Evolutionary conservation across 176 grass and related monocot species (phyloP).

Genomic region (Aechmea fasciata): DNA sequence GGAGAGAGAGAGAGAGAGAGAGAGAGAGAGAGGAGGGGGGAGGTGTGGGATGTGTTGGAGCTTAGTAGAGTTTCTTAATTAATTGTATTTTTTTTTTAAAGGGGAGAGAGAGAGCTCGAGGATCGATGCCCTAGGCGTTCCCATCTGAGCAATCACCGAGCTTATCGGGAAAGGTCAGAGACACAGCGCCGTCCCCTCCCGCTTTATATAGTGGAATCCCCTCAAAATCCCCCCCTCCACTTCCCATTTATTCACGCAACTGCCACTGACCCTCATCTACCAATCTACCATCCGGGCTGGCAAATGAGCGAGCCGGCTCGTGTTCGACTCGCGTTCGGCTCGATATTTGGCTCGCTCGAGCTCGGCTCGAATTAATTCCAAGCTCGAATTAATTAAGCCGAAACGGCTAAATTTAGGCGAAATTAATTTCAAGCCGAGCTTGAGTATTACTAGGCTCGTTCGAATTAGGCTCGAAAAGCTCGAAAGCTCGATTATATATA

Average conservation of each 20-base stretch:
- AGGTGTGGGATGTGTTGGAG: background rate
- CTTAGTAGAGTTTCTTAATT: slow-evolving; percentile 7
- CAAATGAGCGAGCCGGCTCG: no score
- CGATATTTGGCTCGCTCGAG: no score
- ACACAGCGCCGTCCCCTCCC: slow-evolving; percentile 24
- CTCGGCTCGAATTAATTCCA: no score
- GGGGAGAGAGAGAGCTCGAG: background rate
- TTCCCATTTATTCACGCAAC: background rate
- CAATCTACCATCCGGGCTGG: no score
- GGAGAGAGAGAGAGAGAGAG: background rate
- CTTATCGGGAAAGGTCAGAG: slow-evolving; percentile 31
- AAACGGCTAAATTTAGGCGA: no score
- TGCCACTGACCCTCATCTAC: background rate
- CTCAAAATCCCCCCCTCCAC: background rate
- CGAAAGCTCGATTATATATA: no score
- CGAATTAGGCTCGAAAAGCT: no score
- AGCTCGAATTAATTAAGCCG: no score
- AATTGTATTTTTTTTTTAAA: background rate
- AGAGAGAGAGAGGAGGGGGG: background rate
- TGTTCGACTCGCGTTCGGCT: no score
- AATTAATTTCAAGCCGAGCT: no score
- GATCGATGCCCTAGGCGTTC: slow-evolving; percentile 27
- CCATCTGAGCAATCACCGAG: slow-evolving; percentile 33
- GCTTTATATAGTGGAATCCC: slow-evolving; percentile 9
- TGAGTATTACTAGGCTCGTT: no score